Evolutionary conservation across 1,284 basidiomycete species (phyloP).

Genomic region (Ustilago vetiveriae): DNA sequence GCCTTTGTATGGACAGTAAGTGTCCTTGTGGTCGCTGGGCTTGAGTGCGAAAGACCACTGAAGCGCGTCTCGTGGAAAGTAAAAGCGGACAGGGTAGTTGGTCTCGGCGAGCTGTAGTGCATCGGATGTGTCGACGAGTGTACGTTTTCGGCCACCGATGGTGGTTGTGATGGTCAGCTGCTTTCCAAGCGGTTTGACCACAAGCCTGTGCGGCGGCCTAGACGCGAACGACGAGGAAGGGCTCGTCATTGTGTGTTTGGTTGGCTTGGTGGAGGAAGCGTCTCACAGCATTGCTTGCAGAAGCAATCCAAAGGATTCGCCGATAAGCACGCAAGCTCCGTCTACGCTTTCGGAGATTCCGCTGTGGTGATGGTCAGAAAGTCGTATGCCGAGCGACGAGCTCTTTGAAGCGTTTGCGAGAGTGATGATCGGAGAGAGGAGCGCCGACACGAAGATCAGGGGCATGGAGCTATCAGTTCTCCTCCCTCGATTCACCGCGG

Average conservation of each 20-base stretch:
- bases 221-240: conserved; percentile 9
- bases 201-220: conserved; percentile 34
- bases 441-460: too few species aligned
- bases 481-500: too few species aligned
- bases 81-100: conserved; percentile 39
- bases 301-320: too few species aligned
- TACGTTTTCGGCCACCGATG: conserved; percentile 23
- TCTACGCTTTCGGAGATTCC: too few species aligned
- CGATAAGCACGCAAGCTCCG: too few species aligned
- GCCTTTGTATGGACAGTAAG: conserved; percentile 49
- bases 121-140: conserved; percentile 28
- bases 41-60: conserved; percentile 30
- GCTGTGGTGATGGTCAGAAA: too few species aligned
- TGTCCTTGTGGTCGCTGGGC: conserved; percentile 21
- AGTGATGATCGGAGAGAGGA: too few species aligned
- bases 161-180: conserved; percentile 31
- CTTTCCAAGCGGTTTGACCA: conserved; percentile 17
- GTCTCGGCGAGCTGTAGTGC: conserved; percentile 39
- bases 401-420: too few species aligned
- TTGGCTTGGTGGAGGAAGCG: background rate
- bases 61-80: conserved; percentile 37
- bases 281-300: background rate
- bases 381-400: too few species aligned
- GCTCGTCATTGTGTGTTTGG: conserved; percentile 11
- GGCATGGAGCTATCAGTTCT: too few species aligned